These are phyloP conservation scores for Nicotiana undulata DNA, from an alignment of 257 asterid genomes.

Conservation along the genomic window DNA sequence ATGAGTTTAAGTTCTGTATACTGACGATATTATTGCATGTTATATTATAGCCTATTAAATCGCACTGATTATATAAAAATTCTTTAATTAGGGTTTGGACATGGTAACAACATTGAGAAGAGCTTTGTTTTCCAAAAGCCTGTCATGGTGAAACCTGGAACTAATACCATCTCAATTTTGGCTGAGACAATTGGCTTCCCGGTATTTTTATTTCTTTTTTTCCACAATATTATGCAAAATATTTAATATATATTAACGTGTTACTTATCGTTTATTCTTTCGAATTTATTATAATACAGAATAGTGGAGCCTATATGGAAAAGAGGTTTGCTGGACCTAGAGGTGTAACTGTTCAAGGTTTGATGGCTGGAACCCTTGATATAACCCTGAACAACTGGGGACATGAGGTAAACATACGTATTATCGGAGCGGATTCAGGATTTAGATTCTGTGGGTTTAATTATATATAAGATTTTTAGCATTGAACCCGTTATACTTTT, in stretches of 20 bases:
- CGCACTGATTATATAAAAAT: too few relatives aligned
- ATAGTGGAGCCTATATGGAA: slow-evolving; percentile 86
- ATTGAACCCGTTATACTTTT: too few relatives aligned
- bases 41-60: too few relatives aligned
- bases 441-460: too few relatives aligned
- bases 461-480: too few relatives aligned
- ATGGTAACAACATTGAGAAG: slow-evolving; percentile 68
- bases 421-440: too few relatives aligned
- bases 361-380: slow-evolving; percentile 73
- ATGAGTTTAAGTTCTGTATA: background rate
- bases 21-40: background rate
- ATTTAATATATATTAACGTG: too few relatives aligned
- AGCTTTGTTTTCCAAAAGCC: slow-evolving; percentile 43
- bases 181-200: slow-evolving; percentile 78
- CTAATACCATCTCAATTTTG: slow-evolving; percentile 42
- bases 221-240: too few relatives aligned
- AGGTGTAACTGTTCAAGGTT: slow-evolving; percentile 48
- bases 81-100: slow-evolving; percentile 40
- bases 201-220: slow-evolving; percentile 15
- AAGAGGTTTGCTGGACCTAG: slow-evolving; percentile 67
- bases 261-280: too few relatives aligned
- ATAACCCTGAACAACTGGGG: slow-evolving; percentile 51
- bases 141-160: slow-evolving; percentile 31
- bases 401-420: slow-evolving; percentile 38
- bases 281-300: slow-evolving; percentile 22